phyloP scores from a whole-genome alignment of 78 protist genomes.

The Pigoraptor vietnamica region DNA sequence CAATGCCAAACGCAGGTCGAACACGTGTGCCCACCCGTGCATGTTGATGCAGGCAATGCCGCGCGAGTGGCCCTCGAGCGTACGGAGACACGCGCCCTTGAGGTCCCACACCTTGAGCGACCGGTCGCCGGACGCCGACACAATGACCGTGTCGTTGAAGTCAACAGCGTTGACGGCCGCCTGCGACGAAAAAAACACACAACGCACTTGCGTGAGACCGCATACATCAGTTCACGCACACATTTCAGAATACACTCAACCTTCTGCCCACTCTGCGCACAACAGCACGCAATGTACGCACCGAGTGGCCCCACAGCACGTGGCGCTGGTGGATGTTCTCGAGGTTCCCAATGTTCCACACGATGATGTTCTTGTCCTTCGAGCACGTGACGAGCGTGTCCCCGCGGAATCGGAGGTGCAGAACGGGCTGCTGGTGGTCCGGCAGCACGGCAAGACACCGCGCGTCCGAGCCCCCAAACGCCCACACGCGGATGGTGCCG shows the following conservation, averaged over 20 bases:
- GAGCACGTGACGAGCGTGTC: constrained; percentile 15
- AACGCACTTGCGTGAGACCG: no score
- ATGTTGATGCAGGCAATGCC: constrained; percentile 25
- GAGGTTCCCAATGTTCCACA: neutral
- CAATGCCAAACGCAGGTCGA: neutral
- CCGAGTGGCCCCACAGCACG: neutral
- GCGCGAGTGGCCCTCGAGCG: constrained; percentile 23
- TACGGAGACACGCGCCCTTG: neutral
- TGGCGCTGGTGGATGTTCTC: neutral
- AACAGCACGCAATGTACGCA: neutral
- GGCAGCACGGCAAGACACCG: neutral
- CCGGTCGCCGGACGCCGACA: constrained; percentile 26
- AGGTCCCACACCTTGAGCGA: constrained; percentile 19
- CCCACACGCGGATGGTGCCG: constrained; percentile 24
- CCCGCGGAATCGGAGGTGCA: constrained; percentile 16
- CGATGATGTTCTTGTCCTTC: constrained; percentile 7
- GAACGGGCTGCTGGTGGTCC: constrained; percentile 2
- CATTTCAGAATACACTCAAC: neutral
- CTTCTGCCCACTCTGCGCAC: no score
- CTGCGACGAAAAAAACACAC: neutral
- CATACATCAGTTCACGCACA: neutral
- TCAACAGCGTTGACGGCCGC: constrained; percentile 25
- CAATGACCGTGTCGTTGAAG: constrained; percentile 9
- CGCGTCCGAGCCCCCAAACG: neutral
- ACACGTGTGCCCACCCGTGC: neutral